Percentiles rank a stretch among this genome's conserved stretches.
Conservation (phyloP, 2,329 filamentous ascomycete genomes). For the Huntiella decipiens region DNA sequence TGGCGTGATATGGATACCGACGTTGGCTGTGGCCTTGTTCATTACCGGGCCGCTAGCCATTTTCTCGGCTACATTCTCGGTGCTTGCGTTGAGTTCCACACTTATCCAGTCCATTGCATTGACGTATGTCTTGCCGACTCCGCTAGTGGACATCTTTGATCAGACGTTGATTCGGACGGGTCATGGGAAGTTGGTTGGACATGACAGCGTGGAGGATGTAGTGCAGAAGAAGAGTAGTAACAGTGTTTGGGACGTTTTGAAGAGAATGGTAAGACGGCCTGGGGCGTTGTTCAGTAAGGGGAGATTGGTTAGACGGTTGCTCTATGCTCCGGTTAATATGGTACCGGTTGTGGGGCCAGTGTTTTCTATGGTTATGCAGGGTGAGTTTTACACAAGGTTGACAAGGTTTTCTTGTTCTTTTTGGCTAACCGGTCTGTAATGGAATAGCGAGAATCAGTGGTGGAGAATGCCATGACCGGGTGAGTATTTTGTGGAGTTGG, state of each 20-base stretch:
- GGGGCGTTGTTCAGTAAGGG: conserved; percentile 37
- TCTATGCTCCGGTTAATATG: conserved; percentile 84
- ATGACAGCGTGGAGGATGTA: conserved; percentile 53
- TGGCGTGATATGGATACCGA: conserved; percentile 67
- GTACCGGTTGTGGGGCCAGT: conserved; percentile 58
- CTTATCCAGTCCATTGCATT: conserved; percentile 39
- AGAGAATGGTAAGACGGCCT: conserved; percentile 37
- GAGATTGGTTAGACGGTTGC: conserved; percentile 55
- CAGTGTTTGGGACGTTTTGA: conserved; percentile 35
- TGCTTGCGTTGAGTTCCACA: conserved; percentile 42
- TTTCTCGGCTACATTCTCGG: conserved; percentile 50
- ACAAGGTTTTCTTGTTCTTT: neutral
- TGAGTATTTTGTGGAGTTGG: conserved; percentile 19
- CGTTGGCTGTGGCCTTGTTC: conserved; percentile 63
- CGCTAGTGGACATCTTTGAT: conserved; percentile 77
- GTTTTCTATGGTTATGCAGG: conserved; percentile 51
- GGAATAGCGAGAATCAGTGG: conserved; percentile 28
- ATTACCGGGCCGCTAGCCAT: conserved; percentile 69
- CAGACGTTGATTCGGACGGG: conserved; percentile 40
- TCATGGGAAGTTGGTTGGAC: conserved; percentile 42
- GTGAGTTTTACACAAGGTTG: conserved; percentile 18
- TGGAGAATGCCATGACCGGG: conserved; percentile 31
- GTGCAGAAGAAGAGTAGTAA: conserved; percentile 20
- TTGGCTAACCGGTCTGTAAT: neutral
- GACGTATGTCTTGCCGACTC: conserved; percentile 62